A percentile compares a stretch with the other conserved stretches of the same genome.
These are phyloP conservation scores for Euphrasia confusa DNA, from an alignment of 257 asterid species.

Conservation along the genomic window DNA sequence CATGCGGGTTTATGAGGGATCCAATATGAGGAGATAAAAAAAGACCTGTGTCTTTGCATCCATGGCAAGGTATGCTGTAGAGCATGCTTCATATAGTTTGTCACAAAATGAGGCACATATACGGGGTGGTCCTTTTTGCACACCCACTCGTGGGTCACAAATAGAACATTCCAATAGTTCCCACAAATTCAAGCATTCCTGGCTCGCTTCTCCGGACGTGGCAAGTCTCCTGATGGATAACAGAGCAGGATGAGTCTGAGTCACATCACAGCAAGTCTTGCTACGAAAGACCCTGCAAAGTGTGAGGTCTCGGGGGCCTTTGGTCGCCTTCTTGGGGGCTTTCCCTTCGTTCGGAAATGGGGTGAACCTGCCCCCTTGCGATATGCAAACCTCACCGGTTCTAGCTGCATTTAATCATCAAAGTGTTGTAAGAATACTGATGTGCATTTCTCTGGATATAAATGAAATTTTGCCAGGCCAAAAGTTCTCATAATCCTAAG, in stretches of 20 bases:
- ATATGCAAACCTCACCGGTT: slow-evolving; percentile 64
- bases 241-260: slow-evolving; percentile 87
- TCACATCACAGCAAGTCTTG: slow-evolving; percentile 83
- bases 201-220: slow-evolving; percentile 91
- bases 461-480: not conserved
- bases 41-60: slow-evolving; percentile 87
- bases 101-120: slow-evolving; percentile 79
- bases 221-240: slow-evolving; percentile 77
- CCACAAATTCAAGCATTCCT: slow-evolving; percentile 94
- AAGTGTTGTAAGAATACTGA: slow-evolving; percentile 1
- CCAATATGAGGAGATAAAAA: not conserved
- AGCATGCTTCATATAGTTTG: slow-evolving; percentile 73
- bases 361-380: slow-evolving; percentile 91
- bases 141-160: slow-evolving; percentile 87
- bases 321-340: slow-evolving; percentile 74
- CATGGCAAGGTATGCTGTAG: slow-evolving; percentile 71
- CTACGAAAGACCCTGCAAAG: slow-evolving; percentile 90
- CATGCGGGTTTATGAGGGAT: not conserved
- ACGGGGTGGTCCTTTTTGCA: slow-evolving; percentile 73
- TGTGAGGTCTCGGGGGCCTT: slow-evolving; percentile 76
- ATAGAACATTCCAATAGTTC: slow-evolving; percentile 88
- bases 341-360: slow-evolving; percentile 72
- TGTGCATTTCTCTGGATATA: slow-evolving; percentile 8
- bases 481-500: not conserved
- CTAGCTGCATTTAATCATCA: slow-evolving; percentile 47